Percentiles rank a stretch among this genome's conserved stretches.
Evolutionary conservation across 306 rosid genomes (phyloP).

Genomic region (Malus orientalis): DNA sequence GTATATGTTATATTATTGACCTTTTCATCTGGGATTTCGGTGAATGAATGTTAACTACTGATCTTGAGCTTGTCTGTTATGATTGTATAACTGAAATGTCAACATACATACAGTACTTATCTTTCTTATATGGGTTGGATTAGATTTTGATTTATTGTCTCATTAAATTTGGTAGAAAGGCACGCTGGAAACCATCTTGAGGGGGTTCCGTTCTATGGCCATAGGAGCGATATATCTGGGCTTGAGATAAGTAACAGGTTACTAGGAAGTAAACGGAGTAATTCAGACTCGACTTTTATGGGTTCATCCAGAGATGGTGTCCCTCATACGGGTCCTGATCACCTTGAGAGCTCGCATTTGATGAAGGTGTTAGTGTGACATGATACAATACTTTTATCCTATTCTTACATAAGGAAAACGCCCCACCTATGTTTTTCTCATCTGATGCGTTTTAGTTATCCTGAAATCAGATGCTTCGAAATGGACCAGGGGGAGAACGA

Average conservation of each 20-base stretch:
- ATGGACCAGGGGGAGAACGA: conserved; percentile 64
- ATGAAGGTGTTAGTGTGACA: conserved; percentile 51
- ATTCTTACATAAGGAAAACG: conserved; percentile 1
- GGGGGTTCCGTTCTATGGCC: conserved; percentile 85
- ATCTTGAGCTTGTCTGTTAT: not conserved
- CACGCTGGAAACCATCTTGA: conserved; percentile 71
- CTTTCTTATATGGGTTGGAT: not conserved
- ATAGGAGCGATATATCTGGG: conserved; percentile 70
- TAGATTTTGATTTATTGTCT: conserved; percentile 27
- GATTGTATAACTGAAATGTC: conserved; percentile 4
- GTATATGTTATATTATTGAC: not conserved
- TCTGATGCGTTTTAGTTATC: conserved; percentile 14
- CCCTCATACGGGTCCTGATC: conserved; percentile 54
- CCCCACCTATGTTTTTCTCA: not conserved
- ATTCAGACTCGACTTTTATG: conserved; percentile 70
- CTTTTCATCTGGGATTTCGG: conserved; percentile 1
- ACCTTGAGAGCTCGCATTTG: conserved; percentile 63
- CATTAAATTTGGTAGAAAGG: conserved; percentile 45
- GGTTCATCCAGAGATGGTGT: conserved; percentile 66
- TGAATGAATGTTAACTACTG: not conserved
- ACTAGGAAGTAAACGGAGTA: conserved; percentile 74
- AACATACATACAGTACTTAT: not conserved
- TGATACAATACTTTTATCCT: not conserved
- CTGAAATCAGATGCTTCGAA: conserved; percentile 49
- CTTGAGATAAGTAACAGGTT: conserved; percentile 56